A percentile compares a stretch with the other conserved stretches of the same genome.
Evolutionary conservation across 1,284 basidiomycete genomes (phyloP).

Genomic region (Leccinum brunneo-olivaceum): DNA sequence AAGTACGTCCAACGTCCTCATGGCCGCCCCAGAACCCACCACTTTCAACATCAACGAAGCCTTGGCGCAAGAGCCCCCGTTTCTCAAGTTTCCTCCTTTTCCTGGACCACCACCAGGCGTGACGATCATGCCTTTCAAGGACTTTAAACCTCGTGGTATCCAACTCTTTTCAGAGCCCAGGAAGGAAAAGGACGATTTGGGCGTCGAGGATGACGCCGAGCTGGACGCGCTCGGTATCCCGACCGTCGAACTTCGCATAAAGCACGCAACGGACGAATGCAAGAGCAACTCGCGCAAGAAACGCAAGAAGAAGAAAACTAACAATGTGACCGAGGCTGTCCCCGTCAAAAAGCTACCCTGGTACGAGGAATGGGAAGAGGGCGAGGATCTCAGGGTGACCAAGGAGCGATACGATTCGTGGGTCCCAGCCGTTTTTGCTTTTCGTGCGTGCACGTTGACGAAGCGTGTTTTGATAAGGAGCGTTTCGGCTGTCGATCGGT

Average conservation of each 20-base stretch:
- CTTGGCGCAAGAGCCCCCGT: slow-evolving; percentile 4
- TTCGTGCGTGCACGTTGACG: no score
- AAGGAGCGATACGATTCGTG: slow-evolving; percentile 39
- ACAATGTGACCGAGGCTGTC: slow-evolving; percentile 19
- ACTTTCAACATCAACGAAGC: slow-evolving; percentile 8
- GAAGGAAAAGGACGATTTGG: slow-evolving; percentile 25
- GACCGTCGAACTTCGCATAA: slow-evolving; percentile 48
- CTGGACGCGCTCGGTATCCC: slow-evolving; percentile 59
- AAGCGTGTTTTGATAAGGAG: slow-evolving; percentile 28
- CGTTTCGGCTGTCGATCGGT: slow-evolving; percentile 41
- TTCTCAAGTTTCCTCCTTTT: slow-evolving; percentile 53
- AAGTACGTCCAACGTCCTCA: slow-evolving; percentile 15
- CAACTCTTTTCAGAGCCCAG: slow-evolving; percentile 31
- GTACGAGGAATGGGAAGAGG: slow-evolving; percentile 63
- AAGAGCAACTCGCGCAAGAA: slow-evolving; percentile 37
- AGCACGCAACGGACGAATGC: slow-evolving; percentile 46
- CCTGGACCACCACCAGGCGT: slow-evolving; percentile 47
- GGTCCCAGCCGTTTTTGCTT: no score
- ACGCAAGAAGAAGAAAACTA: slow-evolving; percentile 35
- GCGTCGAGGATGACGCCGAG: slow-evolving; percentile 41
- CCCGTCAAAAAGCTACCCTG: slow-evolving; percentile 36
- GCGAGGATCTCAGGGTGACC: slow-evolving; percentile 37
- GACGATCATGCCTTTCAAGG: slow-evolving; percentile 49
- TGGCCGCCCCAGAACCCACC: slow-evolving; percentile 16
- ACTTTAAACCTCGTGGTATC: slow-evolving; percentile 59